A percentile compares a stretch with the other conserved stretches of the same genome.
Evolutionary conservation across 805 yeast genomes (phyloP).

Genomic region (Cyberlindnera veronae): DNA sequence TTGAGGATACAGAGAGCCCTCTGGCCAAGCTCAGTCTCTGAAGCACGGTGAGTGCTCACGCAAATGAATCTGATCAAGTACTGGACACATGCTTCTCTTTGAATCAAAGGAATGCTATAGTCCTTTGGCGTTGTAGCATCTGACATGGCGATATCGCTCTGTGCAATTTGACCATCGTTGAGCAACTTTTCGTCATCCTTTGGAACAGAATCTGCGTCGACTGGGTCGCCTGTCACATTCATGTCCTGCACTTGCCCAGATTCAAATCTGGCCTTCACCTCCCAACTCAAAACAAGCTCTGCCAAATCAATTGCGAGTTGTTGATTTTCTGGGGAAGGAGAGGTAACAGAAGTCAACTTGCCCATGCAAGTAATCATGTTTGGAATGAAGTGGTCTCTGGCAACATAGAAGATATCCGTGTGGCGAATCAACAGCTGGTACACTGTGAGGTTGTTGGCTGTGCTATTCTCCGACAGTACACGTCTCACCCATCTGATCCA

Average conservation of each 20-base stretch:
- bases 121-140: constrained; percentile 46
- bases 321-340: constrained; percentile 78
- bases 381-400: constrained; percentile 85
- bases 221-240: background rate
- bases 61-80: constrained; percentile 86
- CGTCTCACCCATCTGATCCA: constrained; percentile 97
- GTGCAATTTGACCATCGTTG: constrained; percentile 11
- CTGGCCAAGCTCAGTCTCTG: constrained; percentile 79
- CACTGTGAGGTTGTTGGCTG: constrained; percentile 79
- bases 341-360: constrained; percentile 73
- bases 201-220: background rate
- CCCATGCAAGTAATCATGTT: constrained; percentile 92
- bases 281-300: constrained; percentile 85
- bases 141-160: constrained; percentile 23
- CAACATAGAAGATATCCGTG: constrained; percentile 76
- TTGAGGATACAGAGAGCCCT: constrained; percentile 77
- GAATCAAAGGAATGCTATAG: constrained; percentile 67
- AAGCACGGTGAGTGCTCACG: constrained; percentile 76
- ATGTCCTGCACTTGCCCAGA: constrained; percentile 17
- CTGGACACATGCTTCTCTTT: constrained; percentile 86
- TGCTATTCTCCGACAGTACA: constrained; percentile 84
- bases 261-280: constrained; percentile 42
- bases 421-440: constrained; percentile 88
- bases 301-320: constrained; percentile 85
- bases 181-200: constrained; percentile 27